Evolutionary conservation across 2,329 filamentous ascomycete genomes (phyloP).

Genomic region (Zarea fungicola): DNA sequence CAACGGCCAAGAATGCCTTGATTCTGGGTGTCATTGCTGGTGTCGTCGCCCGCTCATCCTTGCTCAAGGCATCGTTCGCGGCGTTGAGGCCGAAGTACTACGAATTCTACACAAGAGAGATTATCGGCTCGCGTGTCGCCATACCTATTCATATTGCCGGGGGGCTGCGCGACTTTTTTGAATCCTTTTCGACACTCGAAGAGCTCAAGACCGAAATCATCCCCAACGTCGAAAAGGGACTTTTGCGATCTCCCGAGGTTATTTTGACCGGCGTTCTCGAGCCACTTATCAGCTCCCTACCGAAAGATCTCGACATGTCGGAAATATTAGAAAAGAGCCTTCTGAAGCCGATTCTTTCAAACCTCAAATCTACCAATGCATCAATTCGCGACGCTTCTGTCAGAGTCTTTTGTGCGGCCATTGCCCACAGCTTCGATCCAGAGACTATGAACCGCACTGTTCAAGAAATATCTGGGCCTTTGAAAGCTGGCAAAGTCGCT

Average conservation of each 20-base stretch:
- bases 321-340: conserved; percentile 65
- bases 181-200: conserved; percentile 63
- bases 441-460: conserved; percentile 60
- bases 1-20: conserved; percentile 65
- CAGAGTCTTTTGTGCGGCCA: conserved; percentile 66
- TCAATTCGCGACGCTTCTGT: conserved; percentile 71
- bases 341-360: conserved; percentile 82
- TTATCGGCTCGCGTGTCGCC: conserved; percentile 70
- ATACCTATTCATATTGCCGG: conserved; percentile 67
- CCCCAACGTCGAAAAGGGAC: conserved; percentile 79
- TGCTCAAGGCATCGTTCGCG: conserved; percentile 58
- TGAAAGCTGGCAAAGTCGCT: conserved; percentile 80
- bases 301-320: conserved; percentile 69
- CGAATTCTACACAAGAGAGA: conserved; percentile 78
- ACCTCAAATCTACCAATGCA: conserved; percentile 83
- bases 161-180: conserved; percentile 78
- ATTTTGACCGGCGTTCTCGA: conserved; percentile 75
- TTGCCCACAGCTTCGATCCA: conserved; percentile 54
- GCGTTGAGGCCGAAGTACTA: conserved; percentile 66
- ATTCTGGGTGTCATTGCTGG: conserved; percentile 84
- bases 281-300: conserved; percentile 65
- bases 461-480: conserved; percentile 70
- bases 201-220: conserved; percentile 73
- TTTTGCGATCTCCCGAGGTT: conserved; percentile 85
- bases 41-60: conserved; percentile 68